Conservation (phyloP, 805 yeast species). For the Candida jianshihensis region DNA sequence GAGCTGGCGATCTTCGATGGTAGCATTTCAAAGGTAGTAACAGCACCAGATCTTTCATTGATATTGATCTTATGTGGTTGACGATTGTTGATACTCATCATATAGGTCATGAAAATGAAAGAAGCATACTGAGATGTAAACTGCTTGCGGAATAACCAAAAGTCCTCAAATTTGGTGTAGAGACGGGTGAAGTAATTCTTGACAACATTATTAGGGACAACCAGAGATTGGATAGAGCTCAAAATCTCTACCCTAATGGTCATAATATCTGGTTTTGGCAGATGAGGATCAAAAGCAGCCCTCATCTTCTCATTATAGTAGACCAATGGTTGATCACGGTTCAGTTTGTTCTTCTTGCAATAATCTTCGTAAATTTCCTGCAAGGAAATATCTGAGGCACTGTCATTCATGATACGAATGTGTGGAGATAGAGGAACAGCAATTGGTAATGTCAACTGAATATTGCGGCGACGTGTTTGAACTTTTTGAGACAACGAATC, state of each 20-base stretch:
- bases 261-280: constrained; percentile 87
- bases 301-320: constrained; percentile 79
- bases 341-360: constrained; percentile 65
- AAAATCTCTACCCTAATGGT: constrained; percentile 88
- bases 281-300: constrained; percentile 87
- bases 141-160: constrained; percentile 95
- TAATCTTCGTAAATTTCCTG: constrained; percentile 82
- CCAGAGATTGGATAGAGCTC: constrained; percentile 78
- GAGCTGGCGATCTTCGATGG: constrained; percentile 70
- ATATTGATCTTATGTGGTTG: constrained; percentile 91
- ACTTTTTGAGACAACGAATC: constrained; percentile 73
- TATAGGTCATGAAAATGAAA: constrained; percentile 83
- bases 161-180: constrained; percentile 80
- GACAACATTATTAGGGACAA: constrained; percentile 81
- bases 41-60: constrained; percentile 74
- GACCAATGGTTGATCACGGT: constrained; percentile 85
- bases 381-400: constrained; percentile 62
- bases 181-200: constrained; percentile 66
- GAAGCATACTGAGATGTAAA: constrained; percentile 94
- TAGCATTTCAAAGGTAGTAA: constrained; percentile 92
- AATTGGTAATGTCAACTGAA: constrained; percentile 79
- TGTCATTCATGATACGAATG: constrained; percentile 84
- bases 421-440: constrained; percentile 95
- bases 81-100: constrained; percentile 89
- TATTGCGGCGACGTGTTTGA: constrained; percentile 79